A percentile compares a stretch with the other conserved stretches of the same genome.
Evolutionary conservation across 129 eudicot species (phyloP).

Genomic region (Flaveria linearis): DNA sequence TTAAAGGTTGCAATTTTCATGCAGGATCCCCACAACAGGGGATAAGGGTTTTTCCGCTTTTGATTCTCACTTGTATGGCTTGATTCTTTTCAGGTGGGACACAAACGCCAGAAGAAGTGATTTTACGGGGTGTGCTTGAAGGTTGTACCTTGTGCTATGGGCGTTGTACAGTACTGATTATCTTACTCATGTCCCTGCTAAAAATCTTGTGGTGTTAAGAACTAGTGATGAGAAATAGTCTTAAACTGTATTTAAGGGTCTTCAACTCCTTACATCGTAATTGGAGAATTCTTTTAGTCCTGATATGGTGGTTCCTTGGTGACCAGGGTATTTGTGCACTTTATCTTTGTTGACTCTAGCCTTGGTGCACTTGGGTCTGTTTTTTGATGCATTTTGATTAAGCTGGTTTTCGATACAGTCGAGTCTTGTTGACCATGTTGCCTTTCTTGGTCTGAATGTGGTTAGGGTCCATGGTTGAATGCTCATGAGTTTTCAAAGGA

Average conservation of each 20-base stretch:
- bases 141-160: constrained; percentile 19
- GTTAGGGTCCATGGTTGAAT: background rate
- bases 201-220: constrained; percentile 2
- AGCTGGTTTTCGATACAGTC: background rate
- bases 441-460: background rate
- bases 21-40: background rate
- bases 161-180: constrained; percentile 38
- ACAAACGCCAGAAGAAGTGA: constrained; percentile 45
- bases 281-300: background rate
- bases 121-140: constrained; percentile 1
- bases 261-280: background rate
- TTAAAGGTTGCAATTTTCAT: background rate
- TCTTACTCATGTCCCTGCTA: constrained; percentile 22
- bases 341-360: background rate
- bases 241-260: constrained; percentile 20
- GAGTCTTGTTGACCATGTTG: background rate
- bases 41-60: background rate
- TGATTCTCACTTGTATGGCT: background rate
- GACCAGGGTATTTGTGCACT: background rate
- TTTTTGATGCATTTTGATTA: too few relatives aligned
- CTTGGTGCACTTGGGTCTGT: background rate
- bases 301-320: constrained; percentile 16
- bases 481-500: too few relatives aligned
- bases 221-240: constrained; percentile 13
- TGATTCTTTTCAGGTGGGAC: constrained; percentile 31